Percentiles rank a stretch among this genome's conserved stretches.
These are phyloP conservation scores for Nitzschia inconspicua DNA, from an alignment of 108 stramenopile species.

Conservation along the genomic window DNA sequence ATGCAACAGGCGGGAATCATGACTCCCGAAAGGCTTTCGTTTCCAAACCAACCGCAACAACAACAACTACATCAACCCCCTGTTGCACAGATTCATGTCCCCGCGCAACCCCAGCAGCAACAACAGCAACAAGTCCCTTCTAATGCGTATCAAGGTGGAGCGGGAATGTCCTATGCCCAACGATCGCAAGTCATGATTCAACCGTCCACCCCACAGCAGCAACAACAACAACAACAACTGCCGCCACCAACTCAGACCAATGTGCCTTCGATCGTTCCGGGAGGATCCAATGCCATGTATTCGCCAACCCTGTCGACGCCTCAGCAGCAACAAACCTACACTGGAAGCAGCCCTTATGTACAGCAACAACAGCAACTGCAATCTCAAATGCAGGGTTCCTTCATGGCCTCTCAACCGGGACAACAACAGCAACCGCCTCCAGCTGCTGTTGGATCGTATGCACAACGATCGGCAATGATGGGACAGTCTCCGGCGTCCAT, in stretches of 20 bases:
- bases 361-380: slow-evolving; percentile 10
- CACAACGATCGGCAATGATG: slow-evolving; percentile 9
- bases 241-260: not conserved
- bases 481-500: slow-evolving; percentile 1
- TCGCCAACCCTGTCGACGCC: not conserved
- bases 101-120: slow-evolving; percentile 3
- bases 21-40: too few species aligned
- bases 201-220: not conserved
- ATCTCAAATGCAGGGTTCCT: not conserved
- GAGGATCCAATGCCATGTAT: not conserved
- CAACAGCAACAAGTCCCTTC: slow-evolving; percentile 7
- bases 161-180: slow-evolving; percentile 4
- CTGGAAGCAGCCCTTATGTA: not conserved
- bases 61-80: slow-evolving; percentile 17
- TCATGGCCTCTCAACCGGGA: slow-evolving; percentile 19
- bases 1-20: too few species aligned
- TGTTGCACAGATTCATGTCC: slow-evolving; percentile 4
- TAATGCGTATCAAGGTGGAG: not conserved
- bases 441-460: slow-evolving; percentile 5
- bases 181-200: not conserved
- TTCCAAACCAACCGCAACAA: not conserved
- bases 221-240: slow-evolving; percentile 12
- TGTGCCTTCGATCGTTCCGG: not conserved
- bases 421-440: not conserved
- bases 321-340: too few species aligned